Evolutionary conservation across 305 asterid genomes (phyloP).

Genomic region (Fraxinus nigra): DNA sequence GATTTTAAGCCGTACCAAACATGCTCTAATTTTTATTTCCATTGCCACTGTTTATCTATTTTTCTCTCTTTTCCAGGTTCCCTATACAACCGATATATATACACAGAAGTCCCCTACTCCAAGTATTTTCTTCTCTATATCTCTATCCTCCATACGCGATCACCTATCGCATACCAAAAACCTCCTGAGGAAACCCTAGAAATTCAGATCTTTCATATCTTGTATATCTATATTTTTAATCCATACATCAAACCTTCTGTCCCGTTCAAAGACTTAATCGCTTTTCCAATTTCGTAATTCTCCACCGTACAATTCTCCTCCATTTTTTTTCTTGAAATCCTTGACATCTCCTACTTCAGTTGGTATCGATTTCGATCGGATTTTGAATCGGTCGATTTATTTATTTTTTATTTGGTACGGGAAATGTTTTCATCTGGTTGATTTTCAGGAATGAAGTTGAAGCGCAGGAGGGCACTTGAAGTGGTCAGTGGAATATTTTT

Average conservation of each 20-base stretch:
- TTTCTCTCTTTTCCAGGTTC: not conserved
- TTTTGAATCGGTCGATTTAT: conserved; percentile 46
- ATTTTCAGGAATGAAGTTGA: conserved; percentile 70
- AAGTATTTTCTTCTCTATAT: conserved; percentile 7
- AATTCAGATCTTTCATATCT: conserved; percentile 34
- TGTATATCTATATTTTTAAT: conserved; percentile 11
- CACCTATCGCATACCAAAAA: conserved; percentile 46
- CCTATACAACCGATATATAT: not conserved
- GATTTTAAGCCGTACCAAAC: too few relatives aligned
- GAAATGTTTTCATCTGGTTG: conserved; percentile 62
- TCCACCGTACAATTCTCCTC: conserved; percentile 39
- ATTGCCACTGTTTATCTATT: not conserved
- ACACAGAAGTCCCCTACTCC: not conserved
- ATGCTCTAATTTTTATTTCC: too few relatives aligned
- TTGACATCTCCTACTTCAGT: conserved; percentile 5
- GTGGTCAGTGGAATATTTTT: conserved; percentile 60
- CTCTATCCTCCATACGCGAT: conserved; percentile 30
- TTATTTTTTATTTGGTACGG: conserved; percentile 33
- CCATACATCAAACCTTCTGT: conserved; percentile 9
- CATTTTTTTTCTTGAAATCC: conserved; percentile 28
- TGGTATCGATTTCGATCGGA: conserved; percentile 33
- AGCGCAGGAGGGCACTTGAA: conserved; percentile 95
- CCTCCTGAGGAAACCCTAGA: conserved; percentile 60
- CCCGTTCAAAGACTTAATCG: conserved; percentile 11
- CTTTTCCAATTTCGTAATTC: conserved; percentile 21